Percentiles rank a stretch among this genome's conserved stretches.
phyloP scores from a whole-genome alignment of 768 basidiomycete genomes.

The Hericium erinaceus region DNA sequence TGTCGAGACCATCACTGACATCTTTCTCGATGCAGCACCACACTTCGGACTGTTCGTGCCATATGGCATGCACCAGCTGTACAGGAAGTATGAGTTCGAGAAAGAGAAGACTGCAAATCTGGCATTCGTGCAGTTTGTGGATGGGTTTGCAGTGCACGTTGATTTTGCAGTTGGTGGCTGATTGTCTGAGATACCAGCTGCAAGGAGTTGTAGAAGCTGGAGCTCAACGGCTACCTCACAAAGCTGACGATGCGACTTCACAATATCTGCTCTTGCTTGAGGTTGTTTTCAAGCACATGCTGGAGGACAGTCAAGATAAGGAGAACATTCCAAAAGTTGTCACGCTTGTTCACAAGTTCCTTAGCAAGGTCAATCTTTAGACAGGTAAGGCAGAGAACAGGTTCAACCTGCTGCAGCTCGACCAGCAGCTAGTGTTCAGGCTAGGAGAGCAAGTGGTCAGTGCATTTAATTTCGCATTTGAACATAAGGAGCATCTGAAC shows the following conservation, averaged over 20 bases:
- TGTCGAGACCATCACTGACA: constrained; percentile 86
- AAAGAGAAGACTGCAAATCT: constrained; percentile 93
- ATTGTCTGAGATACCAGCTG: constrained; percentile 35
- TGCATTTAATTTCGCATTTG: constrained; percentile 5
- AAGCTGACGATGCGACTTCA: constrained; percentile 96
- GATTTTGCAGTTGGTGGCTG: not conserved
- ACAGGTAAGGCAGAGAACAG: constrained; percentile 94
- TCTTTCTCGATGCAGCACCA: constrained; percentile 78
- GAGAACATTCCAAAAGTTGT: constrained; percentile 67
- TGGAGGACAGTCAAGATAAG: constrained; percentile 86
- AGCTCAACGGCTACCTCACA: constrained; percentile 95
- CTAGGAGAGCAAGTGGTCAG: constrained; percentile 85
- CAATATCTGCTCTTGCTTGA: constrained; percentile 90
- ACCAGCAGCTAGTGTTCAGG: constrained; percentile 83
- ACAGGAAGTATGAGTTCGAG: constrained; percentile 98
- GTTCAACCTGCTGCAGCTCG: constrained; percentile 90
- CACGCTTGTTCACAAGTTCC: constrained; percentile 67
- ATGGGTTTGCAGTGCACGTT: constrained; percentile 34
- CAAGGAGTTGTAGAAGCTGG: constrained; percentile 92
- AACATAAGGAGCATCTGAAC: not conserved
- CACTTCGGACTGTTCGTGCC: constrained; percentile 88
- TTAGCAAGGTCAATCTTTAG: constrained; percentile 84
- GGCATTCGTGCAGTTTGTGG: constrained; percentile 90
- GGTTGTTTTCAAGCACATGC: constrained; percentile 86
- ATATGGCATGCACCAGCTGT: constrained; percentile 94